Evolutionary conservation across 2,329 filamentous ascomycete species (phyloP).

Genomic region (Cyclaneusma minus): DNA sequence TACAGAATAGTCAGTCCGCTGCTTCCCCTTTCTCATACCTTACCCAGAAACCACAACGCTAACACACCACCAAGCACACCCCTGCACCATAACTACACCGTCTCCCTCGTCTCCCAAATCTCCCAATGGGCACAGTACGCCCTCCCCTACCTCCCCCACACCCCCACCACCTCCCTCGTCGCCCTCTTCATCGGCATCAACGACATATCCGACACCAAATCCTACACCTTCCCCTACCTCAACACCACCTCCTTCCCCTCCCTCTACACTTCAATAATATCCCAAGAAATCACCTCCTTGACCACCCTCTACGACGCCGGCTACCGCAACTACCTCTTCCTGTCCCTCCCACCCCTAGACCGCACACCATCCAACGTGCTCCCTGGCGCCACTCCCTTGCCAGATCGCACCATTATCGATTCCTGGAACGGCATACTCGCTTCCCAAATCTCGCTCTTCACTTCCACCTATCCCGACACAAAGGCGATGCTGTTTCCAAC

Average conservation of each 20-base stretch:
- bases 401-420: slow-evolving; percentile 28
- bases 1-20: slow-evolving; percentile 19
- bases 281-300: slow-evolving; percentile 24
- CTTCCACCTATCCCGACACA: slow-evolving; percentile 15
- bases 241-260: slow-evolving; percentile 24
- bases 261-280: slow-evolving; percentile 27
- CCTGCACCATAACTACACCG: slow-evolving; percentile 33
- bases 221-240: slow-evolving; percentile 23
- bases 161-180: slow-evolving; percentile 23
- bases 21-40: accelerated
- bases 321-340: slow-evolving; percentile 29
- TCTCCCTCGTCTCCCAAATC: slow-evolving; percentile 32
- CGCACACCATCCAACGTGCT: slow-evolving; percentile 25
- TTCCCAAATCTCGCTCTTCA: slow-evolving; percentile 6
- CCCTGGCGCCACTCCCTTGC: slow-evolving; percentile 18
- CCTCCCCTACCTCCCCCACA: slow-evolving; percentile 12
- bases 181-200: slow-evolving; percentile 41
- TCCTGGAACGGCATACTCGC: slow-evolving; percentile 26
- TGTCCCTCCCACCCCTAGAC: slow-evolving; percentile 35
- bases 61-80: slow-evolving; percentile 27
- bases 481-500: slow-evolving; percentile 28
- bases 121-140: slow-evolving; percentile 30
- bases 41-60: slow-evolving; percentile 1
- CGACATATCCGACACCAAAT: slow-evolving; percentile 34
- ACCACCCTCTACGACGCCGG: slow-evolving; percentile 25